These are phyloP conservation scores for Trypethelium eluteriae DNA, from an alignment of 495 filamentous ascomycete genomes.

Conservation along the genomic window DNA sequence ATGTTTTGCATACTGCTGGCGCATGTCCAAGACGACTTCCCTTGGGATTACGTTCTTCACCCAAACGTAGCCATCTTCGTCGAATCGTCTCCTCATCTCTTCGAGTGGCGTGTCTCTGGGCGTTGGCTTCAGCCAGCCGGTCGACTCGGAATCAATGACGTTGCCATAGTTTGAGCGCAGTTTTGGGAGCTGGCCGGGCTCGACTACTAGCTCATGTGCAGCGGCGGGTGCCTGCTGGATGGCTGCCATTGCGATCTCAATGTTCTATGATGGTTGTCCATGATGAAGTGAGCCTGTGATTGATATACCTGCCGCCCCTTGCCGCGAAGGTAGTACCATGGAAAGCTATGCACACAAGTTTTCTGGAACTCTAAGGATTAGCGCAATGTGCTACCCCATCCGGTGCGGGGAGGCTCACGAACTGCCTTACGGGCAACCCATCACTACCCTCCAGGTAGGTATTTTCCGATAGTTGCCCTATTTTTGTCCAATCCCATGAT, in stretches of 20 bases:
- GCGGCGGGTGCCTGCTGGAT: conserved; percentile 20
- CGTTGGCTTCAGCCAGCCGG: conserved; percentile 25
- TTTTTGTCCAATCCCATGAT: too few relatives aligned
- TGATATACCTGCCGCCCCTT: background rate
- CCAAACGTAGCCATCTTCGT: conserved; percentile 25
- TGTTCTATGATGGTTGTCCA: background rate
- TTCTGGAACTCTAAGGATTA: too few relatives aligned
- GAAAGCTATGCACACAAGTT: too few relatives aligned
- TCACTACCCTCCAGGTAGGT: too few relatives aligned
- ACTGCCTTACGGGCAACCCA: too few relatives aligned
- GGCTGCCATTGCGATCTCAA: background rate
- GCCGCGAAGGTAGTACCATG: too few relatives aligned
- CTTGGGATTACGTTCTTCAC: conserved; percentile 26
- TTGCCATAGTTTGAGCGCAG: conserved; percentile 27
- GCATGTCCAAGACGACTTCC: conserved; percentile 24
- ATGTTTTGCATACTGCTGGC: conserved; percentile 18
- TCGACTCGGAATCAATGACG: conserved; percentile 19
- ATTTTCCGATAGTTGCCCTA: too few relatives aligned
- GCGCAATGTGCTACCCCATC: too few relatives aligned
- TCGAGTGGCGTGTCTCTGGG: conserved; percentile 15
- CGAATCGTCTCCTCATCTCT: conserved; percentile 20
- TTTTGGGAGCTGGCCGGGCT: conserved; percentile 25
- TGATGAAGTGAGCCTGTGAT: background rate
- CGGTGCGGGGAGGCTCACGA: too few relatives aligned
- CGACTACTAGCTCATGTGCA: conserved; percentile 24